phyloP scores from a whole-genome alignment of 2,329 filamentous ascomycete species.

The Apiospora saccharicola region DNA sequence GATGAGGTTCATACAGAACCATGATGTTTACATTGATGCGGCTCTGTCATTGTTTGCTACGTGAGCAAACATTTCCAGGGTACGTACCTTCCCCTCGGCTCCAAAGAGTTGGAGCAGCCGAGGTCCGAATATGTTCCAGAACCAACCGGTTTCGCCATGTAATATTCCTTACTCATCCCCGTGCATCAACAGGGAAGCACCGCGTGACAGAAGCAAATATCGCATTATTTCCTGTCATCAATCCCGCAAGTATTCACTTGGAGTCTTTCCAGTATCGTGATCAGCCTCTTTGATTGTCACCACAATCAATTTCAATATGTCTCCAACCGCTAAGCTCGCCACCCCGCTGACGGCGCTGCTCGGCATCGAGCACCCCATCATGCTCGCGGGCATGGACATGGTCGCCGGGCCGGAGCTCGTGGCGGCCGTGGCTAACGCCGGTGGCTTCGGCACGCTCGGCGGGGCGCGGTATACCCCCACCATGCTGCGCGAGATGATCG shows the following conservation, averaged over 20 bases:
- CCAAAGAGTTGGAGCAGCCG: neutral
- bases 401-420: conserved; percentile 93
- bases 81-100: neutral
- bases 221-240: neutral
- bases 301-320: neutral
- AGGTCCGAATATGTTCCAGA: neutral
- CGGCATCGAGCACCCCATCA: conserved; percentile 92
- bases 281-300: neutral
- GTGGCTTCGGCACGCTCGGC: conserved; percentile 92
- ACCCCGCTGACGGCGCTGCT: conserved; percentile 92
- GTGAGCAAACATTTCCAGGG: neutral
- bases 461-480: conserved; percentile 93
- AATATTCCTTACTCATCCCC: neutral
- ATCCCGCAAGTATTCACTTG: neutral
- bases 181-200: neutral
- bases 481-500: conserved; percentile 92
- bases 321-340: conserved; percentile 56
- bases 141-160: neutral
- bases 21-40: neutral
- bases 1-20: neutral
- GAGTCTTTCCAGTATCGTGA: too few species aligned
- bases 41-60: neutral
- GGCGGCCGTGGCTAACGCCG: conserved; percentile 93
- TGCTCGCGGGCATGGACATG: conserved; percentile 98
- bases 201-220: neutral